Evolutionary conservation across 768 basidiomycete species (phyloP).

Genomic region (Dictyophora rubrovolvata): DNA sequence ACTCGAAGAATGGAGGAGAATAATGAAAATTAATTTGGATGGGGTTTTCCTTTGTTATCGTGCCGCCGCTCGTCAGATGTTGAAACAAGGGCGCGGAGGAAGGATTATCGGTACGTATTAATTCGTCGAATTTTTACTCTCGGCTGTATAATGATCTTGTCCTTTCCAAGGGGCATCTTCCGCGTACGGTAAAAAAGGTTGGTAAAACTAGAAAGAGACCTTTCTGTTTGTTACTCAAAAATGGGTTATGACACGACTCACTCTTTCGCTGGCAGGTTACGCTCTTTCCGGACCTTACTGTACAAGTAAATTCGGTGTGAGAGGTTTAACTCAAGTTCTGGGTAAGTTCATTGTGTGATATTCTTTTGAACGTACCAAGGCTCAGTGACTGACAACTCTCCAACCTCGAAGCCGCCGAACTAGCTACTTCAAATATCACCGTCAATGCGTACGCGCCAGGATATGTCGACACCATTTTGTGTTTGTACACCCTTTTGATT

Average conservation of each 20-base stretch:
- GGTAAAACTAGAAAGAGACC: neutral
- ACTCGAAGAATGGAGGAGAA: conserved; percentile 22
- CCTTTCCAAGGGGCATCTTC: neutral
- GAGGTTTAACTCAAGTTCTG: conserved; percentile 20
- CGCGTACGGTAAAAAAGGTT: neutral
- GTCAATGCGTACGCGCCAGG: conserved; percentile 25
- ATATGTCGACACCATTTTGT: too few relatives aligned
- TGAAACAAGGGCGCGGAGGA: conserved; percentile 29
- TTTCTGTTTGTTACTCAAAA: neutral
- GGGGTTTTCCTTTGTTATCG: conserved; percentile 31
- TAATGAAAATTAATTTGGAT: conserved; percentile 24
- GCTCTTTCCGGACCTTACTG: conserved; percentile 16
- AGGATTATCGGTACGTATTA: conserved; percentile 32
- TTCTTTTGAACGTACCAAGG: neutral
- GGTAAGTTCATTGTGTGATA: too few relatives aligned
- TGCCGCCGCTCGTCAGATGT: conserved; percentile 29
- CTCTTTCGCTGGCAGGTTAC: neutral
- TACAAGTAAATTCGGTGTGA: conserved; percentile 24
- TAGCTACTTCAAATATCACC: conserved; percentile 23
- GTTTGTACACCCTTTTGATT: too few relatives aligned
- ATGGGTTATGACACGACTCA: neutral
- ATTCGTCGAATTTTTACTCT: conserved; percentile 8
- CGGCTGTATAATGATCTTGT: neutral
- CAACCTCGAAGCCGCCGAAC: conserved; percentile 19
- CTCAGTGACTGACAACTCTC: neutral